These are phyloP conservation scores for Quercus agrifolia DNA, from an alignment of 306 rosid species.

Conservation along the genomic window DNA sequence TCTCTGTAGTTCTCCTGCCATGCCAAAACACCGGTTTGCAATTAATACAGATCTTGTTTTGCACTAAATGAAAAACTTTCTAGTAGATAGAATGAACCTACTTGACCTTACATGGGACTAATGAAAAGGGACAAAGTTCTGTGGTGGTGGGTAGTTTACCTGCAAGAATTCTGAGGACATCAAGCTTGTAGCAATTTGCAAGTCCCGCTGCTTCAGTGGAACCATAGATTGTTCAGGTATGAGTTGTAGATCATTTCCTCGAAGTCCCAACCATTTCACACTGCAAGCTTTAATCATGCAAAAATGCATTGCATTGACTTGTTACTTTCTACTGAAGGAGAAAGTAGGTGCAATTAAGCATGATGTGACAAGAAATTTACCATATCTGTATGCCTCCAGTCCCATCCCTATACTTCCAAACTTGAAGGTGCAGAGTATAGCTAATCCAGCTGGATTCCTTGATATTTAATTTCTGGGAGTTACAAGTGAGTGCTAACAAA, in stretches of 20 bases:
- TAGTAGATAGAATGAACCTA: background rate
- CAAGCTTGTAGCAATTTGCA: constrained; percentile 77
- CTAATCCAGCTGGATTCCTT: constrained; percentile 97
- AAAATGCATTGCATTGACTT: background rate
- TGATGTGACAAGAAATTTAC: constrained; percentile 31
- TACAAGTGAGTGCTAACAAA: background rate
- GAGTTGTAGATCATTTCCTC: constrained; percentile 61
- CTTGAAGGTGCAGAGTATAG: constrained; percentile 85
- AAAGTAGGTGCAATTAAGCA: background rate
- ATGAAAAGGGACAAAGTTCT: background rate
- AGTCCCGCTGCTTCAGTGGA: constrained; percentile 68
- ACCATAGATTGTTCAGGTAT: constrained; percentile 57
- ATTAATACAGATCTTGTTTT: background rate
- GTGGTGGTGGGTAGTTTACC: constrained; percentile 36
- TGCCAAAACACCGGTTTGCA: constrained; percentile 30
- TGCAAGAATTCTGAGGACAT: constrained; percentile 66
- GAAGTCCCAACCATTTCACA: constrained; percentile 80
- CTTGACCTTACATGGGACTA: background rate
- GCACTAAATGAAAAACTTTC: background rate
- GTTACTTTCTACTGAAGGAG: constrained; percentile 6
- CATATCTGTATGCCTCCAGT: constrained; percentile 86
- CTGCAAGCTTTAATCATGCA: constrained; percentile 63
- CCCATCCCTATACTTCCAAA: constrained; percentile 91
- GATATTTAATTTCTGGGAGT: background rate
- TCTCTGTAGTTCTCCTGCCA: constrained; percentile 71